Base-by-base conservation (phyloP, 768 basidiomycete genomes). In the Leucosporidium scottii region DNA sequence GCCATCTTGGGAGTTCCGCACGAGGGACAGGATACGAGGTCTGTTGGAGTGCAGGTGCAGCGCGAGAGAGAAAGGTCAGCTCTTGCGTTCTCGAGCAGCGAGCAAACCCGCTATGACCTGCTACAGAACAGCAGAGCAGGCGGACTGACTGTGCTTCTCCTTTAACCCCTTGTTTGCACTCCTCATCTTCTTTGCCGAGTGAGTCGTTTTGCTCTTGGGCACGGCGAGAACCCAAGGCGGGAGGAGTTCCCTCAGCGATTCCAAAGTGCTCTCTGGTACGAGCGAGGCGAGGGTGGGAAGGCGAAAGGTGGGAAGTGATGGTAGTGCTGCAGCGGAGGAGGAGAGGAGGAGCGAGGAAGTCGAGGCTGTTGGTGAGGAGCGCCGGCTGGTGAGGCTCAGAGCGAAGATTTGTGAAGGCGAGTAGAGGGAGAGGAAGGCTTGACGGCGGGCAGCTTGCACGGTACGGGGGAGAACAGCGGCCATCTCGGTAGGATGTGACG, bases 121-220 rank as follows among this genome's bases (percentile, higher is more conserved):
- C n/a, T n/a, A n/a, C n/a, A n/a, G n/a, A n/a, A 39, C 48, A 30
- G 27, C 39, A 62, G 49, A 48, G n/a, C 13, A 28, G 4, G 31
- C 54, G 15, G 53, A 76, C 85, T 68, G 75, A 92, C 94, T 92
- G 68, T 86, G 86, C 78, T 91, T 93, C 79, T 97, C 93, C 78
- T 93, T 91, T 74, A 96, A 80, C 1, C 93, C 92, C 79, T 98
- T 98, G 79, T 93, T 92, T 21, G 93, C 88, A 70, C 86, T 86
- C 51, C 93, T 84, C 92, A 94, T 94, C n/a, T 87, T 84, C 79
- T 98, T 98, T 61, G 90, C 83, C 27, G 91, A 92, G 79, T 97
- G 93, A 0, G 93, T 92, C 17, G 86, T 84, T 80, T 93, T 93
- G 78, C 87, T 88, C 80, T 97, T 97, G 30, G 94, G 94, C 2